A percentile compares a stretch with the other conserved stretches of the same genome.
These are phyloP conservation scores for Calonectria pauciramosa DNA, from an alignment of 2,329 filamentous ascomycete genomes.

Conservation along the genomic window DNA sequence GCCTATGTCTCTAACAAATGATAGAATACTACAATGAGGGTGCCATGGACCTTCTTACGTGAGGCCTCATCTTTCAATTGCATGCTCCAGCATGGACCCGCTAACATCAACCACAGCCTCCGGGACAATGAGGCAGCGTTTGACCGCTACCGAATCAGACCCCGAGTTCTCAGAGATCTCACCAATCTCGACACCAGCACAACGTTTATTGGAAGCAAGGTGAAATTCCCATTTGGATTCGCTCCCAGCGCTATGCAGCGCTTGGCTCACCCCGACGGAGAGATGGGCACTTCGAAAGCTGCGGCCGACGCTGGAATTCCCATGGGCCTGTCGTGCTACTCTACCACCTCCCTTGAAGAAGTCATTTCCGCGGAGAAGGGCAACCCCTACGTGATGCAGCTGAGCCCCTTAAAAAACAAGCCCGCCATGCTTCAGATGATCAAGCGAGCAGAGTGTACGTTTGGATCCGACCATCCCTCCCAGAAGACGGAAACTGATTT, in stretches of 20 bases:
- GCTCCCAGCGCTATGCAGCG: conserved; percentile 25
- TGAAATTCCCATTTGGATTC: conserved; percentile 28
- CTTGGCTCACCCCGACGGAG: conserved; percentile 23
- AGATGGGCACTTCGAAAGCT: conserved; percentile 19
- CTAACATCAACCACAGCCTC: conserved; percentile 22
- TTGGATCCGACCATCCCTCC: neutral
- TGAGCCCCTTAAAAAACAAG: conserved; percentile 25
- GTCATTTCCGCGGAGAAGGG: conserved; percentile 29
- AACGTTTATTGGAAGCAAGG: conserved; percentile 22
- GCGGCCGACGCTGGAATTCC: neutral
- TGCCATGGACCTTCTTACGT: conserved; percentile 25
- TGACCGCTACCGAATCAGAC: conserved; percentile 27
- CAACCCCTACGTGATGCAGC: conserved; percentile 26
- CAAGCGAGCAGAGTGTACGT: conserved; percentile 28
- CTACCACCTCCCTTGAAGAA: conserved; percentile 17
- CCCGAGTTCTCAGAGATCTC: conserved; percentile 24
- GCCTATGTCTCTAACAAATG: neutral
- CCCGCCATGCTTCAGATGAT: conserved; percentile 16
- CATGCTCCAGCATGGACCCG: neutral
- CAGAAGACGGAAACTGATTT: neutral
- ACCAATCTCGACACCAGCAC: conserved; percentile 20
- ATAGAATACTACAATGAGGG: conserved; percentile 26
- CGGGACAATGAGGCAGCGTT: conserved; percentile 27
- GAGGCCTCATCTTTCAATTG: neutral
- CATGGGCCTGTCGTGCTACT: conserved; percentile 22